Percentiles rank a stretch among this genome's conserved stretches.
Conservation (phyloP, 768 basidiomycete genomes). For the Boletus sp. region DNA sequence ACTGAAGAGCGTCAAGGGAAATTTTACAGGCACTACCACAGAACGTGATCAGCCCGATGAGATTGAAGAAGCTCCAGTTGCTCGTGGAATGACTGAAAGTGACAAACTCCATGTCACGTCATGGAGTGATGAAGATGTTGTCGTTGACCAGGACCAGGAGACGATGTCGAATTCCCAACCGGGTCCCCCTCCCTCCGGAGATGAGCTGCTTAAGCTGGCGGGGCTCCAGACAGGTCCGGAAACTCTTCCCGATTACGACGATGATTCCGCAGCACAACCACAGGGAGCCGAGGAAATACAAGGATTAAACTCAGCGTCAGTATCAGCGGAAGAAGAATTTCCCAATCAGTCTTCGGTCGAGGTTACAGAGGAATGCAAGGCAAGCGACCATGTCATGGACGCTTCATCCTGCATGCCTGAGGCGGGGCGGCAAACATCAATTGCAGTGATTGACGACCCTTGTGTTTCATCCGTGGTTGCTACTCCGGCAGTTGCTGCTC, state of each 20-base stretch:
- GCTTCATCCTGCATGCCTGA: background rate
- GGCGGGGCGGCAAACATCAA: conserved; percentile 10
- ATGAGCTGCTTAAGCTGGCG: conserved; percentile 49
- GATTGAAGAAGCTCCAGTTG: conserved; percentile 10
- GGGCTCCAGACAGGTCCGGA: conserved; percentile 42
- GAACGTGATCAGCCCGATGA: conserved; percentile 22
- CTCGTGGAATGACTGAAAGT: background rate
- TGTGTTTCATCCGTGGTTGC: conserved; percentile 5
- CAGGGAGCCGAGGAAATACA: conserved; percentile 3
- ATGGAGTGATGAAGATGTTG: conserved; percentile 20
- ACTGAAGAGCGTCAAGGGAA: conserved; percentile 50
- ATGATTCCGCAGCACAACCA: conserved; percentile 30
- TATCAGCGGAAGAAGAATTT: background rate
- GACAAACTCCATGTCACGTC: conserved; percentile 10
- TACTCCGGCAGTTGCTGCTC: background rate
- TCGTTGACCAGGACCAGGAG: conserved; percentile 7
- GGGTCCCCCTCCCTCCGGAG: conserved; percentile 33
- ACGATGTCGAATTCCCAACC: background rate
- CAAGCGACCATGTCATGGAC: conserved; percentile 1
- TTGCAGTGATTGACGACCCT: background rate
- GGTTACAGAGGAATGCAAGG: background rate
- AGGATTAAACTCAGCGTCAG: conserved; percentile 1
- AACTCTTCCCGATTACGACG: conserved; percentile 56
- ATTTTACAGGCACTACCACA: conserved; percentile 22
- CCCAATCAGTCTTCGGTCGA: background rate